These are phyloP conservation scores for Lecanicillium sp. DNA, from an alignment of 2,329 filamentous ascomycete genomes.

Conservation along the genomic window DNA sequence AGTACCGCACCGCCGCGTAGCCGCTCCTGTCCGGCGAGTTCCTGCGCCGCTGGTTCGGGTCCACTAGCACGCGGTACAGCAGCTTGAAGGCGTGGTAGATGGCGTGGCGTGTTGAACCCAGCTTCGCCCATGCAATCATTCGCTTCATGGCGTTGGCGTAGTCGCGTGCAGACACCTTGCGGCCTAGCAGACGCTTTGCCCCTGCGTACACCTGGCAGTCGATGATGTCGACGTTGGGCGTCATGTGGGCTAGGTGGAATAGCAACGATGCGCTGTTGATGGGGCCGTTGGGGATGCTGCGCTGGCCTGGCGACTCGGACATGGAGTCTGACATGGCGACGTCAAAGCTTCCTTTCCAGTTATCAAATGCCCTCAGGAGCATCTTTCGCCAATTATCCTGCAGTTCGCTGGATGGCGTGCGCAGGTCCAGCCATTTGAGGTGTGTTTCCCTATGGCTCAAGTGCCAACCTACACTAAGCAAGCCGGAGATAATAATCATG, in stretches of 20 bases:
- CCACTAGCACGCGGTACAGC: conserved; percentile 65
- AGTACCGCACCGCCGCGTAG: conserved; percentile 47
- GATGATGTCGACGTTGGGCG: conserved; percentile 79
- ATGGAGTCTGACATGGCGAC: conserved; percentile 44
- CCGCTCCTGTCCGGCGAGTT: conserved; percentile 1
- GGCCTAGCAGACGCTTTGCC: conserved; percentile 66
- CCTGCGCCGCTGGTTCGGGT: conserved; percentile 29
- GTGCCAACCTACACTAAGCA: conserved; percentile 89
- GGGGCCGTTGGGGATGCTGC: conserved; percentile 46
- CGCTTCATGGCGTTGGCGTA: conserved; percentile 64
- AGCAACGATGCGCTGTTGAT: conserved; percentile 75
- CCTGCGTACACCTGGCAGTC: conserved; percentile 87
- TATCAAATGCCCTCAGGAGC: conserved; percentile 72
- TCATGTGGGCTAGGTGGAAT: conserved; percentile 83
- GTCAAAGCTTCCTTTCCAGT: conserved; percentile 83
- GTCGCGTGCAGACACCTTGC: conserved; percentile 70
- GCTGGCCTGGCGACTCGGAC: conserved; percentile 28
- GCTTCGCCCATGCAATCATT: conserved; percentile 74
- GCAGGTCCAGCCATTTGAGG: conserved; percentile 68
- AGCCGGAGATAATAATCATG: conserved; percentile 82
- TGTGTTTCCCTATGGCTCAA: conserved; percentile 82
- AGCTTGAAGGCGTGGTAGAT: conserved; percentile 80
- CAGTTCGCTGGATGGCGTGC: conserved; percentile 48
- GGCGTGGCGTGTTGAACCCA: conserved; percentile 68
- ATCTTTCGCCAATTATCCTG: conserved; percentile 74